phyloP scores from a whole-genome alignment of 805 yeast genomes.

The Lachancea lanzarotensis region DNA sequence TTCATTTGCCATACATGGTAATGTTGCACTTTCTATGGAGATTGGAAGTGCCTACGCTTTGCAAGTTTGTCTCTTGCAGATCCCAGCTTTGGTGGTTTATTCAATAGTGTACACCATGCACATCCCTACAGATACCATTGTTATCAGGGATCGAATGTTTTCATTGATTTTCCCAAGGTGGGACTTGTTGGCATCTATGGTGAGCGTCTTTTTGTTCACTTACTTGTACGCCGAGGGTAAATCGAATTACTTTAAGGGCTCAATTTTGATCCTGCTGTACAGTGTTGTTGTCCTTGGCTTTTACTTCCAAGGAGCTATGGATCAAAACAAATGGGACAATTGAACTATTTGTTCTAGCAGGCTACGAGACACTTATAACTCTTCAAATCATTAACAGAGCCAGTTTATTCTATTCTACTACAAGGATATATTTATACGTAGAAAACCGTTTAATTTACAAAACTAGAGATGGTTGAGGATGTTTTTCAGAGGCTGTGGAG shows the following conservation, averaged over 20 bases:
- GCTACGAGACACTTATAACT: not conserved
- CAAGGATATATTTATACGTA: constrained; percentile 3
- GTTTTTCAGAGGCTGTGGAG: constrained; percentile 30
- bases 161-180: constrained; percentile 89
- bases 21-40: constrained; percentile 94
- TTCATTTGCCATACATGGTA: constrained; percentile 92
- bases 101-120: constrained; percentile 48
- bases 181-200: constrained; percentile 83
- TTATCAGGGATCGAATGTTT: constrained; percentile 46
- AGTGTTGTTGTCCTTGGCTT: constrained; percentile 73
- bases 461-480: constrained; percentile 30
- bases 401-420: constrained; percentile 1
- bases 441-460: constrained; percentile 23
- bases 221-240: constrained; percentile 96
- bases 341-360: not conserved
- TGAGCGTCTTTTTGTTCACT: constrained; percentile 83
- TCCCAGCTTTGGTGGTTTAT: constrained; percentile 80
- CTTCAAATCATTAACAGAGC: not conserved
- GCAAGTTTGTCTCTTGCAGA: constrained; percentile 89
- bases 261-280: constrained; percentile 74
- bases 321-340: constrained; percentile 9
- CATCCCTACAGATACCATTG: constrained; percentile 24
- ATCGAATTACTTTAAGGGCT: constrained; percentile 92
- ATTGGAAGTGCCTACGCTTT: constrained; percentile 96
- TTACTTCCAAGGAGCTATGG: constrained; percentile 45